Conservation (phyloP, 306 rosid genomes). For the Abrus precatorius region DNA sequence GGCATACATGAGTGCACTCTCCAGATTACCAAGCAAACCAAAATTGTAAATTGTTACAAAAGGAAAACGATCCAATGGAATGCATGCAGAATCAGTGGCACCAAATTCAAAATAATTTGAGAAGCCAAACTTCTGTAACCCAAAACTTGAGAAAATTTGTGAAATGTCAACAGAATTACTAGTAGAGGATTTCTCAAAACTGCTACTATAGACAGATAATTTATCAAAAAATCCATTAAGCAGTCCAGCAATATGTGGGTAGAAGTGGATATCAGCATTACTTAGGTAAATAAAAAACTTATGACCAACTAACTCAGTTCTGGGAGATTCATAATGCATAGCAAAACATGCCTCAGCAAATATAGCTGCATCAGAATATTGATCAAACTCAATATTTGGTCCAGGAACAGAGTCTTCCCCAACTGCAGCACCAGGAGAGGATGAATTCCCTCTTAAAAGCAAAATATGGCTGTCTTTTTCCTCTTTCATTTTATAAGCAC, state of each 20-base stretch:
- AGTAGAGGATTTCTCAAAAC: constrained; percentile 44
- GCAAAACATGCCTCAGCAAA: constrained; percentile 62
- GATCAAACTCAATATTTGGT: constrained; percentile 53
- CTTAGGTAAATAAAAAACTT: constrained; percentile 58
- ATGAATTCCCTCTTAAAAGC: constrained; percentile 60
- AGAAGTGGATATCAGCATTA: constrained; percentile 81
- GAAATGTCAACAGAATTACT: constrained; percentile 49
- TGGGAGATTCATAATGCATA: constrained; percentile 63
- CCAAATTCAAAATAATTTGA: constrained; percentile 81
- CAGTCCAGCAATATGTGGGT: constrained; percentile 69
- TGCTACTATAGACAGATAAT: constrained; percentile 56
- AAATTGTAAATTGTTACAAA: constrained; percentile 72
- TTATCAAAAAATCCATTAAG: constrained; percentile 67
- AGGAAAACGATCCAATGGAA: constrained; percentile 81
- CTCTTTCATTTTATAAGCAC: constrained; percentile 58
- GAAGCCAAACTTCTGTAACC: constrained; percentile 78
- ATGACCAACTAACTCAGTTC: constrained; percentile 50
- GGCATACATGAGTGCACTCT: constrained; percentile 62
- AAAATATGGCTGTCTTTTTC: constrained; percentile 59
- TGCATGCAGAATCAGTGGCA: constrained; percentile 70
- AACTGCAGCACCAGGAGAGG: constrained; percentile 49
- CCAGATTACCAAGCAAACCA: constrained; percentile 73
- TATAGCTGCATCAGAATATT: constrained; percentile 47
- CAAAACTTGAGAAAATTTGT: constrained; percentile 49
- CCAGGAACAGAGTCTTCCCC: constrained; percentile 55